These are phyloP conservation scores for Pleurotus giganteus DNA, from an alignment of 768 basidiomycete genomes.

Conservation along the genomic window DNA sequence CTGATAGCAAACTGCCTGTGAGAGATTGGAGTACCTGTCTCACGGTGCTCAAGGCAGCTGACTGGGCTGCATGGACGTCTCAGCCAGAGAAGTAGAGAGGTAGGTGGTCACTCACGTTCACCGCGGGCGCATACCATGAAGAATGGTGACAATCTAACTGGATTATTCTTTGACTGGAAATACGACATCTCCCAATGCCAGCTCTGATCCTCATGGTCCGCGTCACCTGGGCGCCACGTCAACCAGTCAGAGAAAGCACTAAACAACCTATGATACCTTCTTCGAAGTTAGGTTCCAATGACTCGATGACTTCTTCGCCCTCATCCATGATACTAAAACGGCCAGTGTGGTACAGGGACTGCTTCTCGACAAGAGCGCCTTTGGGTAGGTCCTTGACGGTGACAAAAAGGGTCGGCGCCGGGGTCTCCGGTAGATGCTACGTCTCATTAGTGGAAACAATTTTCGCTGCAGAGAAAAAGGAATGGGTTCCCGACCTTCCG, in stretches of 20 bases:
- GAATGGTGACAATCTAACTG: not conserved
- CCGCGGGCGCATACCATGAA: slow-evolving; percentile 37
- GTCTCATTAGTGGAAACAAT: slow-evolving; percentile 14
- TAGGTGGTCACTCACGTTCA: slow-evolving; percentile 21
- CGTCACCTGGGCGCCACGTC: slow-evolving; percentile 9
- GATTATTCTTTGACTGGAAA: slow-evolving; percentile 21
- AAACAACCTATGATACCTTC: slow-evolving; percentile 32
- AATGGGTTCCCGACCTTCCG: slow-evolving; percentile 16
- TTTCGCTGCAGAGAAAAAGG: not conserved
- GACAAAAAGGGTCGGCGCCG: slow-evolving; percentile 51
- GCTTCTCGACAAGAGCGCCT: slow-evolving; percentile 72
- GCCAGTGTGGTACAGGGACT: slow-evolving; percentile 70
- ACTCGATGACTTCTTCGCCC: slow-evolving; percentile 39
- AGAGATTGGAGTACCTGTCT: not conserved
- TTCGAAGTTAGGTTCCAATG: slow-evolving; percentile 33
- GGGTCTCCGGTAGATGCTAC: slow-evolving; percentile 12
- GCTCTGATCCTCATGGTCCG: slow-evolving; percentile 14
- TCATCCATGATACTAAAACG: slow-evolving; percentile 45
- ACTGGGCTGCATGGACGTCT: not conserved
- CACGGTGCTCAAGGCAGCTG: not conserved
- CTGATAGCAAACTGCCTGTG: not conserved
- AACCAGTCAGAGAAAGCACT: not conserved
- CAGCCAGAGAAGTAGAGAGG: not conserved
- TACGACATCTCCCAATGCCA: slow-evolving; percentile 50
- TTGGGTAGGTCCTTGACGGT: slow-evolving; percentile 68